These are phyloP conservation scores for Saccharomycopsis microspora DNA, from an alignment of 805 yeast species.

Conservation along the genomic window DNA sequence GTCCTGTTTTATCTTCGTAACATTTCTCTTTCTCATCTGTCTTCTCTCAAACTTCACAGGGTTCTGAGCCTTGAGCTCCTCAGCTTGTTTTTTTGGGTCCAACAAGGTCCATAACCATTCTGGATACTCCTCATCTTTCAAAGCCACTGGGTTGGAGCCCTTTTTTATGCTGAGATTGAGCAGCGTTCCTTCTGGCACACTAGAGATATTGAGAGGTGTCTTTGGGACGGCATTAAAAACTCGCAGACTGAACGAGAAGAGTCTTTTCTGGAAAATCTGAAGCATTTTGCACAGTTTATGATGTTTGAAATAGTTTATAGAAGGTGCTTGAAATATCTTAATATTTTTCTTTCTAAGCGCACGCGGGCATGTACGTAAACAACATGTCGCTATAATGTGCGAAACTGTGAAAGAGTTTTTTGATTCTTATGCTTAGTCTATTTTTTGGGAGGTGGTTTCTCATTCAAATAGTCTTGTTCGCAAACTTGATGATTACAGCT, in stretches of 20 bases:
- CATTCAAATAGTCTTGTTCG: no score
- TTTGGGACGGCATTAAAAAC: no score
- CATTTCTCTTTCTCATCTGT: conserved; percentile 56
- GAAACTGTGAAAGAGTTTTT: no score
- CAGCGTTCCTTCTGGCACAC: conserved; percentile 62
- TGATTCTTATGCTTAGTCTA: no score
- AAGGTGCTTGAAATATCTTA: no score
- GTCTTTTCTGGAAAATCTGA: neutral
- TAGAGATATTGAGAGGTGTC: conserved; percentile 22
- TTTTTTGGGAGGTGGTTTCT: no score
- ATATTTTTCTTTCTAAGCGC: no score
- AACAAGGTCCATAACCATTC: conserved; percentile 87
- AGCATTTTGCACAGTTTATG: neutral
- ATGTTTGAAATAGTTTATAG: no score
- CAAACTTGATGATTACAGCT: no score
- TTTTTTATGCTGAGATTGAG: conserved; percentile 65
- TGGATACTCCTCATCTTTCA: conserved; percentile 84
- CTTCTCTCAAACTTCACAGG: conserved; percentile 62
- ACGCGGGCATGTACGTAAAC: no score
- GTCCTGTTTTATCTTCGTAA: conserved; percentile 59
- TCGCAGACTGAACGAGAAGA: no score
- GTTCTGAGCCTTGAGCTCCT: conserved; percentile 38
- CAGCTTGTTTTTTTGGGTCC: conserved; percentile 41
- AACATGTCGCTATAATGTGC: no score
- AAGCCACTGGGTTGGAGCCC: conserved; percentile 83